phyloP scores from a whole-genome alignment of 1,284 basidiomycete species.

The Ceratobasidium sp. region DNA sequence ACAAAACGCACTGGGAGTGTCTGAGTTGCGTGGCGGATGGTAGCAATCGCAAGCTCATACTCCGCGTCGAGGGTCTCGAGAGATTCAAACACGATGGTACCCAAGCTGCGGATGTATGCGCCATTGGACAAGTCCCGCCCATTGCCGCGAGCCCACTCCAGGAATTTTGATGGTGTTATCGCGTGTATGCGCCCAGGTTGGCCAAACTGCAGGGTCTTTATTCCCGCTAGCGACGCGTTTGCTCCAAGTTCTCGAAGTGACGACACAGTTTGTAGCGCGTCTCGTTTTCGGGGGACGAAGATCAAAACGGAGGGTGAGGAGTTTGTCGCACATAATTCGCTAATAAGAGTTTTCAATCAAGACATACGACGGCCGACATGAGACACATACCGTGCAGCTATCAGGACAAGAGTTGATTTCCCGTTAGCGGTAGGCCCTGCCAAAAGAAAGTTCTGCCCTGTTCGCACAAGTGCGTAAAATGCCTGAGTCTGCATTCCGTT shows the following conservation, averaged over 20 bases:
- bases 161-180: slow-evolving; percentile 25
- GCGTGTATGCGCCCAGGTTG: slow-evolving; percentile 23
- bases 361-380: slow-evolving; percentile 48
- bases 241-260: slow-evolving; percentile 48
- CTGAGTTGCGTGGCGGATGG: slow-evolving; percentile 72
- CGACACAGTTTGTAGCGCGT: slow-evolving; percentile 44
- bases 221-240: slow-evolving; percentile 49
- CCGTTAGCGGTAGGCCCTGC: slow-evolving; percentile 86
- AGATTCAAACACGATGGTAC: slow-evolving; percentile 84
- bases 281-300: slow-evolving; percentile 55
- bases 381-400: slow-evolving; percentile 72
- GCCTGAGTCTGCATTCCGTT: slow-evolving; percentile 92
- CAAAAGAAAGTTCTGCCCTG: slow-evolving; percentile 77
- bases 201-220: slow-evolving; percentile 2
- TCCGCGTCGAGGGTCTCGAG: slow-evolving; percentile 83
- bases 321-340: slow-evolving; percentile 62
- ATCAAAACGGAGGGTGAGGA: slow-evolving; percentile 57
- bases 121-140: neutral
- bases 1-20: slow-evolving; percentile 75
- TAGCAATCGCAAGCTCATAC: slow-evolving; percentile 86
- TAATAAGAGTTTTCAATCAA: slow-evolving; percentile 51
- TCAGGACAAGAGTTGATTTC: slow-evolving; percentile 79
- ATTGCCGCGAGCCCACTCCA: slow-evolving; percentile 22
- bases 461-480: slow-evolving; percentile 85
- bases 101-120: slow-evolving; percentile 59